A percentile compares a stretch with the other conserved stretches of the same genome.
Conservation (phyloP, 176 grass and related monocot species). For the Carex scoparia region DNA sequence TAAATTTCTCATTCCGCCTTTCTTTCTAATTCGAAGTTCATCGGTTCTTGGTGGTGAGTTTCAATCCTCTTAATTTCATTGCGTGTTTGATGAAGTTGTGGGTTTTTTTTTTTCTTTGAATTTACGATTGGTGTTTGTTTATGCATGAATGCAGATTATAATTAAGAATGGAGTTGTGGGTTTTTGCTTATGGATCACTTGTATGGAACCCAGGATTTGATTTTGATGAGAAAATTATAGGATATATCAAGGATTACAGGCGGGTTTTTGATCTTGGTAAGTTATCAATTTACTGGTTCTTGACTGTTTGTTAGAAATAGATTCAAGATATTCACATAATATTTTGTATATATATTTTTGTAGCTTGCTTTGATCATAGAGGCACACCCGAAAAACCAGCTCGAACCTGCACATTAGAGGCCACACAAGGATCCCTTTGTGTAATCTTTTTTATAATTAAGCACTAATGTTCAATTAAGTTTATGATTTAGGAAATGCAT, state of each 20-base stretch:
- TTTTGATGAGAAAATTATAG: slow-evolving; percentile 78
- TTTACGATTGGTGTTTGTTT: not conserved
- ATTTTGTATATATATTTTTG: not conserved
- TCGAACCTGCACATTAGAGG: slow-evolving; percentile 88
- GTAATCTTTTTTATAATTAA: slow-evolving; percentile 34
- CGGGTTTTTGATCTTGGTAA: slow-evolving; percentile 85
- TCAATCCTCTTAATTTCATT: not conserved
- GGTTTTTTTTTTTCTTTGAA: not conserved
- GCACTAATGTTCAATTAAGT: not conserved
- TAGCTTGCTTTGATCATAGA: slow-evolving; percentile 97
- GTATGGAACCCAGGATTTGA: slow-evolving; percentile 96
- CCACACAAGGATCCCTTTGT: slow-evolving; percentile 55
- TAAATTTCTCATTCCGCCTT: not conserved
- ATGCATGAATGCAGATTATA: not conserved
- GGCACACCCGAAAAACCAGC: slow-evolving; percentile 76
- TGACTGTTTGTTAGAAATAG: not conserved
- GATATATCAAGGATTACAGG: slow-evolving; percentile 76
- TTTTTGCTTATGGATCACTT: slow-evolving; percentile 91
- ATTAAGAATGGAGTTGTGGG: slow-evolving; percentile 72
- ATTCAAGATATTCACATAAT: not conserved
- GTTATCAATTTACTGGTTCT: not conserved
- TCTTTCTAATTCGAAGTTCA: slow-evolving; percentile 14
- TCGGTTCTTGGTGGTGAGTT: not conserved
- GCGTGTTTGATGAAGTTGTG: too few species aligned
- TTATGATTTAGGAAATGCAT: not conserved